Base-by-base conservation (phyloP, 1,284 basidiomycete species). In the Coriolopsis trogii region DNA sequence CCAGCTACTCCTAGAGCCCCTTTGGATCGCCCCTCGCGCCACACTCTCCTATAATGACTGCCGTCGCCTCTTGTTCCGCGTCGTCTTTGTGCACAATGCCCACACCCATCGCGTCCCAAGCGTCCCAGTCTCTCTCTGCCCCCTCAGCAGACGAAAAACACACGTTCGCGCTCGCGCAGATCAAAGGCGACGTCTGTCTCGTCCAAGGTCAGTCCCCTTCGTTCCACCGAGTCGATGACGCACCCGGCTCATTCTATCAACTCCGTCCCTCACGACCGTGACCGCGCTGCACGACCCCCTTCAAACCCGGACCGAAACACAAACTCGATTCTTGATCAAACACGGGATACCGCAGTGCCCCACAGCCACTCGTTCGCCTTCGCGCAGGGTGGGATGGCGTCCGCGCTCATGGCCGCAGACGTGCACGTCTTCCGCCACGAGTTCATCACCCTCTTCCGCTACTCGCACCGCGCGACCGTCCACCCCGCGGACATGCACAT, bases 401-500 rank as follows among this genome's bases (percentile, higher is more conserved):
- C 69, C 34, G 67, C 70, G n/a, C 65, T 72, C 41, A 61, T 65
- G 55, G 61, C 60, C 9, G 61, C 72, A 18, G 69, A 70, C 61
- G 66, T 70, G 25, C 49, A 63, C 36, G 62, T 73, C 46, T 73
- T 71, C 62, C 66, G 68, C 24, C 73, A 74, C 65, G 71, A 73
- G 46, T 73, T 74, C 65, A 71, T 73, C 61, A 72, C 70, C 47
- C 69, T 70, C 56, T 74, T 74, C 69, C 70, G 72, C 37, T 73
- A 67, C 59, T 71, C 72, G 29, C 68, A 73, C 55, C 59, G 61
- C 41, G 61, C 70, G n/a, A 59, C 61, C 25, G 56, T 74, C 24
- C 71, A 73, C 55, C 69, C 72, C 24, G 61, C 66, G 6, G 73
- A 87, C 58, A 71, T 87, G 24, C 73, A 71, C 57, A 75, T 86